Base-by-base conservation (phyloP, 257 asterid genomes). In the Jaltomata sinuosa region DNA sequence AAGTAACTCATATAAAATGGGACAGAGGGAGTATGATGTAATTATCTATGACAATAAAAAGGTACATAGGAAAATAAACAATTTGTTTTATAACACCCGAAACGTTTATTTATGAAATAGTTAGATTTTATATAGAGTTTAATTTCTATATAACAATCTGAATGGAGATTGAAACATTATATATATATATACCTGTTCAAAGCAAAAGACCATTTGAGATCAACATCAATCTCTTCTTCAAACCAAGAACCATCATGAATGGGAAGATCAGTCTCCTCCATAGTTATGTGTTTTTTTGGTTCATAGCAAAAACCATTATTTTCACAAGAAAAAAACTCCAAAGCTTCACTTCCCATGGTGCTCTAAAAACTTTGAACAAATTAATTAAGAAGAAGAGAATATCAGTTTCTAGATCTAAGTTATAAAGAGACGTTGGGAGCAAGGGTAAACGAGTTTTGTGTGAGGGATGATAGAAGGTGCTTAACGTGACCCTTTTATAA, bases 161-260 rank as follows among this genome's bases (percentile, higher is more conserved):
- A 40, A 72, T 12, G 36, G 2, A 71, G 32, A 71, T 69, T 38
- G 11, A 79, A 36, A 9, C 79, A 93, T 52, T 27, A 18, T 4
- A 32, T 57, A 11, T 27, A 18, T 4, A 32, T 57, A 11, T 85
- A 94, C 99, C 97, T 91, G 88, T 94, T 96, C 83, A 96, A 88
- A 83, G 98, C 93, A 85, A 96, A 96, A 38, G 99, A 96, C 99
- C 99, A 96, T 86, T 93, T 96, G 85, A 96, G 95, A 88, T 96
- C 87, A 88, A 87, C 93, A 89, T 94, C 98, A 50, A 96, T 86
- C 87, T 94, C 97, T 90, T 96, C 99, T 83, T 96, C 99, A 85
- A 92, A 96, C 99, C 99, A 95, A 77, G 94, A 87, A 82, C 85
- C 91, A 52, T 91, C 86, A 10, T 77, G 68, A 57, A 29, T 40